Evolutionary conservation across 2,329 filamentous ascomycete genomes (phyloP).

Genomic region (Stagonosporopsis vannaccii): DNA sequence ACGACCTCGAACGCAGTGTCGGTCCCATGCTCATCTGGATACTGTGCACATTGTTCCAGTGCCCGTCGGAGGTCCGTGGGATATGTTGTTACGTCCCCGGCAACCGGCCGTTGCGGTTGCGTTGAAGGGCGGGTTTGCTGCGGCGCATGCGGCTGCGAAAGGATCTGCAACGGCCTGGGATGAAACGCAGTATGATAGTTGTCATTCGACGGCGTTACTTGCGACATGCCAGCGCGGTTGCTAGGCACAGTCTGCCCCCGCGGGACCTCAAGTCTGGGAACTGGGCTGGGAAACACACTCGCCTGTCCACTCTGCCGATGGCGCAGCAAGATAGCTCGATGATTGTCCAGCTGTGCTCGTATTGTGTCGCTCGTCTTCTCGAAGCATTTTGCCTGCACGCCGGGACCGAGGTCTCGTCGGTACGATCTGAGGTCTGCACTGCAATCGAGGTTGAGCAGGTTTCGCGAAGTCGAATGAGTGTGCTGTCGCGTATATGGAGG

Average conservation of each 20-base stretch:
- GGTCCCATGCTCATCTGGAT: not conserved
- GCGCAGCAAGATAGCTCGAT: constrained; percentile 27
- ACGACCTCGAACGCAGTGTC: not conserved
- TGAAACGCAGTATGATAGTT: constrained; percentile 13
- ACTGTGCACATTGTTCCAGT: constrained; percentile 1
- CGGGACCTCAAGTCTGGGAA: constrained; percentile 19
- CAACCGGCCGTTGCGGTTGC: constrained; percentile 1
- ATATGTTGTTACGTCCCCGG: constrained; percentile 21
- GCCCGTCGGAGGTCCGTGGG: constrained; percentile 13
- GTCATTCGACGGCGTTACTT: not conserved
- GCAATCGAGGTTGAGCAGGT: constrained; percentile 31
- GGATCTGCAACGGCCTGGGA: constrained; percentile 15
- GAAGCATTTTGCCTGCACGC: constrained; percentile 31
- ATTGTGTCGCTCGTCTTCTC: constrained; percentile 30
- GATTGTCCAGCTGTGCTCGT: constrained; percentile 29
- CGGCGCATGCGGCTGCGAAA: constrained; percentile 19
- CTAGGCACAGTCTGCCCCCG: constrained; percentile 12
- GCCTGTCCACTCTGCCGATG: constrained; percentile 14
- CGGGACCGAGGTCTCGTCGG: constrained; percentile 31
- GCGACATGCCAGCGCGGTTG: not conserved
- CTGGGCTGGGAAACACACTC: constrained; percentile 14
- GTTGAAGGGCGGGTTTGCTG: constrained; percentile 4
- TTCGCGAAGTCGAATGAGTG: constrained; percentile 14
- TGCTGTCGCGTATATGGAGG: constrained; percentile 21
- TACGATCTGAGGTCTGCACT: constrained; percentile 31